Evolutionary conservation across 805 yeast species (phyloP).

Genomic region (Groenewaldozyma tartarivorans): DNA sequence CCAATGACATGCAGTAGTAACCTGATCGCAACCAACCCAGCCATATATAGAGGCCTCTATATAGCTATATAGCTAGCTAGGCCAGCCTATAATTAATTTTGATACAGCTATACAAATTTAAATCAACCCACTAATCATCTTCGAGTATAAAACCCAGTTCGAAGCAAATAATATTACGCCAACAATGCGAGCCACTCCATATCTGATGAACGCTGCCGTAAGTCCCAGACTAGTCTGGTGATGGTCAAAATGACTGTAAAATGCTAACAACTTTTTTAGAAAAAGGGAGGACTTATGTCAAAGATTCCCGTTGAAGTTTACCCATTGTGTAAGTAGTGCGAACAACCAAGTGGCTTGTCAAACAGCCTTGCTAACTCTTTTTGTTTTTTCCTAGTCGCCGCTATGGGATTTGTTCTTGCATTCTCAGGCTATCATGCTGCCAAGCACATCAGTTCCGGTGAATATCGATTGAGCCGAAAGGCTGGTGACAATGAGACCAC

Average conservation of each 20-base stretch:
- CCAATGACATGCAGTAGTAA: too few relatives aligned
- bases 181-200: slow-evolving; percentile 17
- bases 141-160: too few relatives aligned
- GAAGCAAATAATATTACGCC: not conserved
- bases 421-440: slow-evolving; percentile 17
- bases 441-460: slow-evolving; percentile 17
- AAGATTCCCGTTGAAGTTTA: slow-evolving; percentile 23
- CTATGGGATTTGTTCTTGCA: slow-evolving; percentile 20
- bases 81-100: too few relatives aligned
- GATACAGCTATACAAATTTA: too few relatives aligned
- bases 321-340: slow-evolving; percentile 21
- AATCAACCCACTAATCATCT: too few relatives aligned
- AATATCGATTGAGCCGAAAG: slow-evolving; percentile 18
- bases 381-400: slow-evolving; percentile 13
- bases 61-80: too few relatives aligned
- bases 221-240: slow-evolving; percentile 7
- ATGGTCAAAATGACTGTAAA: not conserved
- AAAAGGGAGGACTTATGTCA: slow-evolving; percentile 2
- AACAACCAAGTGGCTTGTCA: not conserved
- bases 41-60: too few relatives aligned
- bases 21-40: too few relatives aligned
- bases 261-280: not conserved
- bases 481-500: slow-evolving; percentile 10
- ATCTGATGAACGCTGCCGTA: slow-evolving; percentile 19
- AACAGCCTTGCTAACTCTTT: not conserved